These are phyloP conservation scores for Bipolaris cookei DNA, from an alignment of 2,329 filamentous ascomycete genomes.

Conservation along the genomic window DNA sequence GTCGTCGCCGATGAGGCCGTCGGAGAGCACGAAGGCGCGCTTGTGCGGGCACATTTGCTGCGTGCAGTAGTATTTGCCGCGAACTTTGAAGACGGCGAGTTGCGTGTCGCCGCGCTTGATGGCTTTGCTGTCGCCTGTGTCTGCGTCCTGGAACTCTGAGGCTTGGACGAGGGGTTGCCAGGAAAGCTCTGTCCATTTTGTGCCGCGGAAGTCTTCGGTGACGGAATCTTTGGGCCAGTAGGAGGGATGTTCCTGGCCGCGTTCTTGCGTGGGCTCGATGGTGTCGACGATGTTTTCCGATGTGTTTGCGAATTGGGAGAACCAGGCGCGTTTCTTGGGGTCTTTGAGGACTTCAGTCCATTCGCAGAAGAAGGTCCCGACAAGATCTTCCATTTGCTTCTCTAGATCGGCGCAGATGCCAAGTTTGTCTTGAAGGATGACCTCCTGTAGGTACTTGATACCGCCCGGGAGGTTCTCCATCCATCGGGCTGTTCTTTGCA, in stretches of 20 bases:
- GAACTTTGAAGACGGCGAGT: constrained; percentile 83
- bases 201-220: constrained; percentile 74
- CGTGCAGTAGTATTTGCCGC: constrained; percentile 79
- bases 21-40: constrained; percentile 85
- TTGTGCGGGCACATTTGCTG: constrained; percentile 97
- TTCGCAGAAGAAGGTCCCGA: constrained; percentile 86
- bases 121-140: constrained; percentile 75
- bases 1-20: constrained; percentile 80
- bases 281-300: constrained; percentile 67
- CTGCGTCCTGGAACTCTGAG: constrained; percentile 70
- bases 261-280: constrained; percentile 74
- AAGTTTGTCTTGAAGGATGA: constrained; percentile 83
- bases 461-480: constrained; percentile 83
- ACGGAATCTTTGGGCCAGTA: constrained; percentile 76
- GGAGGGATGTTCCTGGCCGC: constrained; percentile 74
- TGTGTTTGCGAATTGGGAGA: constrained; percentile 86
- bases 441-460: constrained; percentile 80
- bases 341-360: constrained; percentile 83
- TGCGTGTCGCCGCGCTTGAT: constrained; percentile 90
- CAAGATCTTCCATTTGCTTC: constrained; percentile 84
- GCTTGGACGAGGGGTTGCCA: constrained; percentile 84
- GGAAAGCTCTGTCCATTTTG: constrained; percentile 68
- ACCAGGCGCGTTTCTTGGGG: constrained; percentile 70
- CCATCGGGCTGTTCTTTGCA: constrained; percentile 89
- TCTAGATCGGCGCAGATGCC: constrained; percentile 85